phyloP scores from a whole-genome alignment of 352 stramenopile species.

The Phytopythium boreale region DNA sequence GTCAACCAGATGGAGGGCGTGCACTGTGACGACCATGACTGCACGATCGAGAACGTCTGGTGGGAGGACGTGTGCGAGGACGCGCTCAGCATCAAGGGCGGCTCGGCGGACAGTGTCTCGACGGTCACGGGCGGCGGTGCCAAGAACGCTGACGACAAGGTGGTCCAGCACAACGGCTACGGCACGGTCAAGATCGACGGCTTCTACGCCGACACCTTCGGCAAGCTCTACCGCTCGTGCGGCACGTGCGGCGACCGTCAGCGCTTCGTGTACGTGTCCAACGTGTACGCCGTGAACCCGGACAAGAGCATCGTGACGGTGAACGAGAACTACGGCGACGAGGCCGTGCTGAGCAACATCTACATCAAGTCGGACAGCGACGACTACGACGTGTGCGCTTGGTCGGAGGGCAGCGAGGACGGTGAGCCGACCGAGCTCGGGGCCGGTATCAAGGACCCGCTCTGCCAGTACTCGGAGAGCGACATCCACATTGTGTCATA shows the following conservation, averaged over 20 bases:
- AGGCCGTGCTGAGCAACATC: slow-evolving; percentile 38
- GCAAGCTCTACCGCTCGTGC: slow-evolving; percentile 42
- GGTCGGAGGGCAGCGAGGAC: slow-evolving; percentile 23
- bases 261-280: slow-evolving; percentile 36
- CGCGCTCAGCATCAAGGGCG: slow-evolving; percentile 33
- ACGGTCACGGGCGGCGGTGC: slow-evolving; percentile 36
- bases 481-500: slow-evolving; percentile 21
- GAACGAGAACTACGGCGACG: slow-evolving; percentile 37
- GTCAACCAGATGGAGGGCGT: slow-evolving; percentile 31
- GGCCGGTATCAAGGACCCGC: slow-evolving; percentile 23
- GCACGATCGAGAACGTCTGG: slow-evolving; percentile 31
- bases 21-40: slow-evolving; percentile 29
- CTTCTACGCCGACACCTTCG: slow-evolving; percentile 40
- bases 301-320: slow-evolving; percentile 35
- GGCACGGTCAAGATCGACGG: slow-evolving; percentile 40
- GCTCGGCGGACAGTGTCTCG: slow-evolving; percentile 22
- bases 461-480: slow-evolving; percentile 29
- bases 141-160: slow-evolving; percentile 43
- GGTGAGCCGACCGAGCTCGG: slow-evolving; percentile 28
- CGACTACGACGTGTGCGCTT: slow-evolving; percentile 20
- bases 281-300: slow-evolving; percentile 41
- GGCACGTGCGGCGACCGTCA: slow-evolving; percentile 33
- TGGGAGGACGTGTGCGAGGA: slow-evolving; percentile 40
- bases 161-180: slow-evolving; percentile 44
- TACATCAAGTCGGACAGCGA: slow-evolving; percentile 27